Base-by-base conservation (phyloP, 176 grass and related monocot species). In the Areca catechu region DNA sequence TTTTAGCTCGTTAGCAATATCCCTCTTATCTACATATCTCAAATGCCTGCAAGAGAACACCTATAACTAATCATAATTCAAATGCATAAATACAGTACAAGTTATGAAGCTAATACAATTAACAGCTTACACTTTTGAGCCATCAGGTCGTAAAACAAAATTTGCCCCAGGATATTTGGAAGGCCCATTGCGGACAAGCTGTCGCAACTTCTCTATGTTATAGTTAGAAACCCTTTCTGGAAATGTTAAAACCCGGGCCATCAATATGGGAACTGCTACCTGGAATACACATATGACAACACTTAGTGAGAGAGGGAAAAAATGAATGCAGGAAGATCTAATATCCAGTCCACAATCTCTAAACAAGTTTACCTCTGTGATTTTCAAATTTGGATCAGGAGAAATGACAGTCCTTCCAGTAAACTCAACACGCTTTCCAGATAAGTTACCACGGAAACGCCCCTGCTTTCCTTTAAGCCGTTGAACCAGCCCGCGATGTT, bases 381-480 rank as follows among this genome's bases (percentile, higher is more conserved):
- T 90, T 84, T 80, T 87, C 79, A 96, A 87, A 85, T 96, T 96
- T 58, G 92, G 92, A 79, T 90, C 92, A 54, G 92, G 92, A 71
- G 92, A 96, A 74, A 96, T 96, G 34, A 96, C 92, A 58, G 86
- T 96, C 70, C 92, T 89, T 82, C 92, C 92, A 50, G 92, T 96
- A 77, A 87, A 96, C 61, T 96, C 80, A 6, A 82, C 80, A 88
- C 92, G 86, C 78, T 96, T 96, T 74, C 92, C 86, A 29, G 92
- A 96, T 53, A 96, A 82, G 65, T 96, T 96, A 15, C 92, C 92
- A 82, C 92, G 83, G 79, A 96, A 96, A 23, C 92, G 80, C 5
- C 92, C 86, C 63, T 85, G 82, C 68, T 96, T 96, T 30, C 92
- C 86, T 80, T 96, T 96, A 47, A 96, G 92, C 63, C 86, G 81